Conservation (phyloP, 306 rosid genomes). For the Calophaca sinica region DNA sequence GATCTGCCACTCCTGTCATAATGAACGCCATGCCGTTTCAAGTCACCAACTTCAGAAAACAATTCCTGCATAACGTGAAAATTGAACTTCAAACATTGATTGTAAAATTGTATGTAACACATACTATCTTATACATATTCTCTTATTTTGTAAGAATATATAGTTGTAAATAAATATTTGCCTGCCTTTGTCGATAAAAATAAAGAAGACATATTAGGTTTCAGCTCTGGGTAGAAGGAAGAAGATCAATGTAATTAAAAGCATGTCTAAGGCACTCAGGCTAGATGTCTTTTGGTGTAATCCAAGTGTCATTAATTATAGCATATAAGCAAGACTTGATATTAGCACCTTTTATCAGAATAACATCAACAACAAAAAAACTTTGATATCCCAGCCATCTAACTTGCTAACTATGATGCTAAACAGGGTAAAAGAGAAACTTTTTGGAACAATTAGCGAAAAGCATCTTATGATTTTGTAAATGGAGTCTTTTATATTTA, state of each 20-base stretch:
- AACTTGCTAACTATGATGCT: background rate
- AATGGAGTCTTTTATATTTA: background rate
- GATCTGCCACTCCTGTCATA: conserved; percentile 98
- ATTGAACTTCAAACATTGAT: conserved; percentile 18
- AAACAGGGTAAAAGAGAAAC: background rate
- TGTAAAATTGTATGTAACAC: background rate
- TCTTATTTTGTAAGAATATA: background rate
- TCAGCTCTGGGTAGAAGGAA: conserved; percentile 6
- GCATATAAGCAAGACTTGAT: background rate
- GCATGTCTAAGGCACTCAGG: background rate
- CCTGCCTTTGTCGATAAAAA: background rate
- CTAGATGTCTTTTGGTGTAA: background rate
- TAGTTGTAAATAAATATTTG: background rate
- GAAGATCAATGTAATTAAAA: background rate
- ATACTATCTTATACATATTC: background rate
- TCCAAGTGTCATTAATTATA: background rate
- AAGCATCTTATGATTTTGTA: background rate
- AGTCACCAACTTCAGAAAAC: conserved; percentile 91
- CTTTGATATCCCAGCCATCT: background rate
- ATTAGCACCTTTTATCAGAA: background rate
- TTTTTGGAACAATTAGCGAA: background rate
- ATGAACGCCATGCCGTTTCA: conserved; percentile 80
- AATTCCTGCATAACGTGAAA: conserved; percentile 69
- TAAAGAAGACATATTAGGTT: background rate
- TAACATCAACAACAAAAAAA: background rate